A percentile compares a stretch with the other conserved stretches of the same genome.
Conservation (phyloP, 163 green algal genomes). For the Scenedesmus sp. region DNA sequence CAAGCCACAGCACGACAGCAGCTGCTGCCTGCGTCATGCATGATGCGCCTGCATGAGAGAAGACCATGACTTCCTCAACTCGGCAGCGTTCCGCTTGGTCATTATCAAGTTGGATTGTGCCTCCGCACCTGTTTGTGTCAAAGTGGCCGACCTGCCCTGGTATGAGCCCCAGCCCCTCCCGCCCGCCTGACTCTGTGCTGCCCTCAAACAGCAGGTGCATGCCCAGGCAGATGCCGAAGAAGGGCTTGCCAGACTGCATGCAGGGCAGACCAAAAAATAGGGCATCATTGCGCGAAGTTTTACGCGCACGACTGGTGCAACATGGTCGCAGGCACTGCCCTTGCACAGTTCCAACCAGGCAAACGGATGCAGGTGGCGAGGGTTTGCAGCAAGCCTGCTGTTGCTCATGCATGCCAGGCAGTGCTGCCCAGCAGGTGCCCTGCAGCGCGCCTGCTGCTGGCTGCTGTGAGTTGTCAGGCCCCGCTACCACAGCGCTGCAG, state of each 20-base stretch:
- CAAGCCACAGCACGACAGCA: not conserved
- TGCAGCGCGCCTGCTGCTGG: not conserved
- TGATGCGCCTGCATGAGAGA: not conserved
- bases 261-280: slow-evolving; percentile 18
- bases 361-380: not conserved
- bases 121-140: slow-evolving; percentile 75
- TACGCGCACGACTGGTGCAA: too few relatives aligned
- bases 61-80: too few relatives aligned
- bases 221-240: slow-evolving; percentile 99
- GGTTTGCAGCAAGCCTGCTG: not conserved
- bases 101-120: too few relatives aligned
- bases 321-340: not conserved
- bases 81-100: too few relatives aligned
- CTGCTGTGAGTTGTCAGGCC: not conserved
- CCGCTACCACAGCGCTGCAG: not conserved
- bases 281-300: not conserved
- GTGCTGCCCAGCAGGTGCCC: not conserved
- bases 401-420: not conserved
- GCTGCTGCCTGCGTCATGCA: not conserved
- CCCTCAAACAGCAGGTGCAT: slow-evolving; percentile 98
- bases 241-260: slow-evolving; percentile 83
- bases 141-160: slow-evolving; percentile 67
- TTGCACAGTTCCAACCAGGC: not conserved
- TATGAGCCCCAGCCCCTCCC: slow-evolving; percentile 95
- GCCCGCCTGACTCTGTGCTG: slow-evolving; percentile 93